phyloP scores from a whole-genome alignment of 345 rosid genomes.

The Capsella bursapastoris region DNA sequence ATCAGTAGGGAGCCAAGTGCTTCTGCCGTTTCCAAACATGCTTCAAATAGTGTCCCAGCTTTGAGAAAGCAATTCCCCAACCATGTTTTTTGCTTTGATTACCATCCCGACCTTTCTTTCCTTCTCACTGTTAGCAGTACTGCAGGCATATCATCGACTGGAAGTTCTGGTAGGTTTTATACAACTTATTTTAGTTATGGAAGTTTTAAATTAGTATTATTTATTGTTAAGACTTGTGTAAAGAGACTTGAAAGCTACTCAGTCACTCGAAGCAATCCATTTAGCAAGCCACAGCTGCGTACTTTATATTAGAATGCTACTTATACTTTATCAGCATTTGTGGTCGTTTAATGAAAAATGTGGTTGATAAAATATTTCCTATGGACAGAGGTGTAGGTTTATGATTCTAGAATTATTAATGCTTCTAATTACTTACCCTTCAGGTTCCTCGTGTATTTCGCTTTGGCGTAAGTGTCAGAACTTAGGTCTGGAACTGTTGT shows the following conservation, averaged over 20 bases:
- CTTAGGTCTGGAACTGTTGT: conserved; percentile 59
- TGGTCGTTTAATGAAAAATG: conserved; percentile 11
- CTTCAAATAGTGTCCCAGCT: conserved; percentile 48
- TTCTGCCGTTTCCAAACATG: conserved; percentile 53
- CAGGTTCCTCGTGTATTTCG: conserved; percentile 74
- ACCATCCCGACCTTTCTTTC: conserved; percentile 64
- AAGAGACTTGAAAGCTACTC: conserved; percentile 15
- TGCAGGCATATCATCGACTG: conserved; percentile 48
- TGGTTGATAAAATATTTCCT: conserved; percentile 12
- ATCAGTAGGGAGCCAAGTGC: conserved; percentile 69
- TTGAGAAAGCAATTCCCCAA: conserved; percentile 62
- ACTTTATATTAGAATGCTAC: neutral
- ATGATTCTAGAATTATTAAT: conserved; percentile 14
- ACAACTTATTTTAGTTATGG: conserved; percentile 27
- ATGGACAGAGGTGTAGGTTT: conserved; percentile 13
- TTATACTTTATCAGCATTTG: neutral
- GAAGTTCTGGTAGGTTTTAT: conserved; percentile 63
- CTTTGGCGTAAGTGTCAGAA: conserved; percentile 64
- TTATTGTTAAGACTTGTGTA: conserved; percentile 18
- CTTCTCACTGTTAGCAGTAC: conserved; percentile 65
- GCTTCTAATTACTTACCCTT: conserved; percentile 18
- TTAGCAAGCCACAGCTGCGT: neutral
- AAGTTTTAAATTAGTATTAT: conserved; percentile 6
- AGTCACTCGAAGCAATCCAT: neutral
- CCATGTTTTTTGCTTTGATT: conserved; percentile 75